Percentiles rank a stretch among this genome's conserved stretches.
Evolutionary conservation across 768 basidiomycete genomes (phyloP).

Genomic region (Phallus indusiatus): DNA sequence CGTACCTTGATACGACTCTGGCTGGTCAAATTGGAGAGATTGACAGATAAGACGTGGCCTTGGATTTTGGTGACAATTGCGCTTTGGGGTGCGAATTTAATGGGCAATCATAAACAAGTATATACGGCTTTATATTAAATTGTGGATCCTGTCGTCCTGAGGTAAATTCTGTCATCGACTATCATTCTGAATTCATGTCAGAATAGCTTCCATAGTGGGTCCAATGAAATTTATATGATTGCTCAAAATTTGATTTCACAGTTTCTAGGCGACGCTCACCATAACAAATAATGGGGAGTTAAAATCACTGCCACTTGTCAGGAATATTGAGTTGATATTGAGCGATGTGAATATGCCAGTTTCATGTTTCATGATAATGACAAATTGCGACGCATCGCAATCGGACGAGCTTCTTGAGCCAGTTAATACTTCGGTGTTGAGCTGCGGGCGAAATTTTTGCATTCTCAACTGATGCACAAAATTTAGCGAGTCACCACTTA

Average conservation of each 20-base stretch:
- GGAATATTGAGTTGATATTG: no score
- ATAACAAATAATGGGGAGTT: neutral
- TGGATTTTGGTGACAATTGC: conserved; percentile 6
- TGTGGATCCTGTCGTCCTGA: neutral
- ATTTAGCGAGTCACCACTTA: neutral
- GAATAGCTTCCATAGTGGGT: neutral
- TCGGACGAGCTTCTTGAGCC: neutral
- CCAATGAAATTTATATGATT: neutral
- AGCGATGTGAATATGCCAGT: neutral
- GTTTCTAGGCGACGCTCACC: neutral
- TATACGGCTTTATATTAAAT: neutral
- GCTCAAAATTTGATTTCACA: neutral
- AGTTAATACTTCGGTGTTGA: neutral
- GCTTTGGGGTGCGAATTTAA: neutral
- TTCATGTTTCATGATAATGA: neutral
- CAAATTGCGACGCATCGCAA: no score
- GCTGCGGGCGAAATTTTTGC: neutral
- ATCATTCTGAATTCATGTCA: neutral
- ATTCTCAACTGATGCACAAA: neutral
- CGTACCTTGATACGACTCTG: conserved; percentile 53
- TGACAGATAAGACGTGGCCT: conserved; percentile 3
- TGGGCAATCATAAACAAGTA: neutral
- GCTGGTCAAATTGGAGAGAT: conserved; percentile 53
- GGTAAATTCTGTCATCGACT: no score
- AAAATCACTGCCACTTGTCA: no score